These are phyloP conservation scores for Cudoniella acicularis DNA, from an alignment of 495 filamentous ascomycete genomes.

Conservation along the genomic window DNA sequence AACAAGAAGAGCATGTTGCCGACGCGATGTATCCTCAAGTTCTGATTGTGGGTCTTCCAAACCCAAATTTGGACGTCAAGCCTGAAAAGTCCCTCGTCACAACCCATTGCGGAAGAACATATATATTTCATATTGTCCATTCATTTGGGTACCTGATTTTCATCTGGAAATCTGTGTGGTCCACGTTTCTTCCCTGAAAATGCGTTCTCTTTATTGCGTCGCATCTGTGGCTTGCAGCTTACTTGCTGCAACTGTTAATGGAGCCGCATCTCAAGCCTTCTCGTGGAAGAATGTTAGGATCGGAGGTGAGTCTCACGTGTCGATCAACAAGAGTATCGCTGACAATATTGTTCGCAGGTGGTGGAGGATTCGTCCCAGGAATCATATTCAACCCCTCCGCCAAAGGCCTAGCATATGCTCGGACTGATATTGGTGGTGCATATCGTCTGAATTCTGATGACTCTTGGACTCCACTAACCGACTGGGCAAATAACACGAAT, in stretches of 20 bases:
- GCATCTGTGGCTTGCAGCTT: background rate
- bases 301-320: background rate
- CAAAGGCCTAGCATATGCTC: conserved; percentile 55
- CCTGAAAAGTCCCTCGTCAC: background rate
- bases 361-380: conserved; percentile 58
- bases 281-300: background rate
- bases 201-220: background rate
- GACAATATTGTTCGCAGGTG: conserved; percentile 28
- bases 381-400: conserved; percentile 55
- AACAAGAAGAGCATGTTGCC: background rate
- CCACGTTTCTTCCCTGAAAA: background rate
- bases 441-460: conserved; percentile 53
- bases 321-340: background rate
- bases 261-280: background rate
- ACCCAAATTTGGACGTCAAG: background rate
- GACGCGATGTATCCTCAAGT: background rate
- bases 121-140: background rate
- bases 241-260: background rate
- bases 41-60: background rate
- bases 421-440: conserved; percentile 60
- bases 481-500: conserved; percentile 42
- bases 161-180: background rate
- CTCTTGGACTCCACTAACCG: conserved; percentile 55
- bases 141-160: background rate
- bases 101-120: background rate